Base-by-base conservation (phyloP, 2,329 filamentous ascomycete genomes). In the Sporothrix brunneoviolacea region DNA sequence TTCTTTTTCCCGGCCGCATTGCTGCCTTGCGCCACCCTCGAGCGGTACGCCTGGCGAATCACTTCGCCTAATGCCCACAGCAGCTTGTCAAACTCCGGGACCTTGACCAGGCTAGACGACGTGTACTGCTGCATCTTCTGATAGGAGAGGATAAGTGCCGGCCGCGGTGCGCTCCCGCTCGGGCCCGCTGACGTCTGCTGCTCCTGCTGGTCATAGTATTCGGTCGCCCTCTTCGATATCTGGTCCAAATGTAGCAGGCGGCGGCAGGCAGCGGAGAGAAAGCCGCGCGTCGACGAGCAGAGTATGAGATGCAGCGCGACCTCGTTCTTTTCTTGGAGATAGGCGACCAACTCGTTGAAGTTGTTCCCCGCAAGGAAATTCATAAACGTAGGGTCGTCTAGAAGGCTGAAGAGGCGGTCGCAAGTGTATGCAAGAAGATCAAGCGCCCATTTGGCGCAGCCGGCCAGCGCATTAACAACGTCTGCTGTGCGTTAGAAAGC, bases 401-500 rank as follows among this genome's bases (percentile, higher is more conserved):
- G 69, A 10, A 84, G 71, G 36, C 72, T 67, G 54, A 83, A 79
- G 2, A 84, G 67, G 16, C 71, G 72, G 58, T 84, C 79, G n/a
- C 71, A 70, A 10, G 84, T 63, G 78, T 80, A 84, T 3, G 76
- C 72, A 40, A 84, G 65, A 13, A 94, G 71, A 54, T 91, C 84
- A 32, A 90, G 73, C 0, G 80, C 80, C 91, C 91, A 96, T 61
- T 79, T 83, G 4, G 86, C 80, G 49, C 89, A 85, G 19, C 88
- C 87, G 5, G 83, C 77, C 10, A 94, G 70, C 39, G 83, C 79
- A 36, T 83, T 79, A 2, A 91, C 78, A 12, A 88, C 80, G 62
- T 91, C 88, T 82, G 12, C 7, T 8, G 5, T 7, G 19, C 6
- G 46, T 63, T 50, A 60, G 55, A 39, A n/a, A n/a, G n/a, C n/a